phyloP scores from a whole-genome alignment of 495 filamentous ascomycete species.

The Sabuloglossum arenarium region DNA sequence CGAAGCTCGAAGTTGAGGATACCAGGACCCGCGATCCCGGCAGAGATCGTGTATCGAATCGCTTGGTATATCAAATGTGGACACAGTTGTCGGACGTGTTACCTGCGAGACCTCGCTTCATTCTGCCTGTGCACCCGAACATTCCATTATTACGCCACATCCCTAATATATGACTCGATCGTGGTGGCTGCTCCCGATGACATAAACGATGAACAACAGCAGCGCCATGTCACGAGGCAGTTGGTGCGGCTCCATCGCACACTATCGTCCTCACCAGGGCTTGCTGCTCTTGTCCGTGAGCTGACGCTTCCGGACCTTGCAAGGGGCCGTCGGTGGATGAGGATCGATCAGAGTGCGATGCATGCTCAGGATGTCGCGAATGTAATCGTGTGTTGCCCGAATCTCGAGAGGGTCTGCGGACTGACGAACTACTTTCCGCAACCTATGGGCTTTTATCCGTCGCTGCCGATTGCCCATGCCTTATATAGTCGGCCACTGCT shows the following conservation, averaged over 20 bases:
- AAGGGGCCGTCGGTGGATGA: not conserved
- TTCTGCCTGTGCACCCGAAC: constrained; percentile 1
- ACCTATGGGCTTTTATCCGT: not conserved
- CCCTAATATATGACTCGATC: not conserved
- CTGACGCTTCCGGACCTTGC: not conserved
- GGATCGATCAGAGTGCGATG: not conserved
- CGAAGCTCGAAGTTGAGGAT: not conserved
- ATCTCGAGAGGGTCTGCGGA: not conserved
- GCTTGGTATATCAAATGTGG: not conserved
- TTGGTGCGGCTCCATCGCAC: not conserved
- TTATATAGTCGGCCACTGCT: not conserved
- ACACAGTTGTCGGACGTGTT: not conserved
- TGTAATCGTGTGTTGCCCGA: not conserved
- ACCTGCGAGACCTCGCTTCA: not conserved
- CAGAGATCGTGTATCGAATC: not conserved
- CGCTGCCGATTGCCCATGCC: not conserved
- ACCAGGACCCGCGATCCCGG: not conserved
- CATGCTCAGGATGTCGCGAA: not conserved
- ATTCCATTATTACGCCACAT: not conserved
- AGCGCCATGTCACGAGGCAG: not conserved
- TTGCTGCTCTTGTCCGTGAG: not conserved
- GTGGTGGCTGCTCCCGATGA: not conserved
- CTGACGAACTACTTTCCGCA: constrained; percentile 1
- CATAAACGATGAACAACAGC: not conserved
- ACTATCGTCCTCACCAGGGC: not conserved